Base-by-base conservation (phyloP, 169 alveolate species). In the Plasmodium malariae region DNA sequence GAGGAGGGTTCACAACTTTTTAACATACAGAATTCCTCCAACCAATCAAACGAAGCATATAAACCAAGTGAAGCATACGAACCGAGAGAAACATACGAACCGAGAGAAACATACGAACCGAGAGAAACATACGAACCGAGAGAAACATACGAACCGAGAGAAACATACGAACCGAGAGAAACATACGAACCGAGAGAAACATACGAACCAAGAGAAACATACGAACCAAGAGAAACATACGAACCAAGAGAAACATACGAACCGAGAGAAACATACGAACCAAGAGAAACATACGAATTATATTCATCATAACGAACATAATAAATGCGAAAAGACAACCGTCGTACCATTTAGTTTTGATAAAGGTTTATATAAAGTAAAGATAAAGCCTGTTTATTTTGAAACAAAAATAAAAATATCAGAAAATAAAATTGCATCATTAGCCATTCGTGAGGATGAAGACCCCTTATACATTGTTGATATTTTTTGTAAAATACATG, bases 381-480 rank as follows among this genome's bases (percentile, higher is more conserved):
- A 80, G 28, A 80, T 80, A 65, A 80, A 80, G 40, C 90, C 90
- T 32, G 80, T 80, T 80, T 80, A 51, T 49, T 80, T 80, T 80
- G 83, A 80, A 65, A 80, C 71, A 37, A 65, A 80, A 80, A 80
- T 80, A 80, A 55, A 43, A 40, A 49, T 80, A 11, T 80, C 90
- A 32, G 90, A 80, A 65, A 63, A 67, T 80, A 80, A 80, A 80
- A 67, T 80, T 49, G 90, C 90, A 1, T 80, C 72, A 19, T 45
- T 80, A 28, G 78, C 90, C 17, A 43, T 80, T 54, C 59, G 90
- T 21, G 90, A 80, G 21, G 90, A 80, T 40, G 90, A 80, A 26
- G 90, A 80, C 36, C 90, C 90, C 5, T 68, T 80, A 55, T 80
- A 80, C 24, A 80, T 80, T 57, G 78, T 80, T 65, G 90, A 80